Evolutionary conservation across 768 basidiomycete genomes (phyloP).

Genomic region (Tephrocybe sp.): DNA sequence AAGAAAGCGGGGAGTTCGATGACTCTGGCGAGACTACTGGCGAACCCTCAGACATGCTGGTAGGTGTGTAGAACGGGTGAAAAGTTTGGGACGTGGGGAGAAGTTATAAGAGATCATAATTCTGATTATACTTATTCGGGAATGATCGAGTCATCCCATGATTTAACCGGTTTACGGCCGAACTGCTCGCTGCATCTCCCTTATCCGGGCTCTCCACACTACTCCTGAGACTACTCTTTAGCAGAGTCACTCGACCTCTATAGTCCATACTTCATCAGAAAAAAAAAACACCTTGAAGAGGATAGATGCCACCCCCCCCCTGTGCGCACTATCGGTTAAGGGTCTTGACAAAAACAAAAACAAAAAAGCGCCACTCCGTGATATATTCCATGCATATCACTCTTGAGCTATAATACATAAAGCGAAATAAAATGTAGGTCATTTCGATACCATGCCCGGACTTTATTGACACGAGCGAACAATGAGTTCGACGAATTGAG

Average conservation of each 20-base stretch:
- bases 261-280: no score
- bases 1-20: conserved; percentile 26
- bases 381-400: no score
- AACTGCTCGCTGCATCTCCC: not conserved
- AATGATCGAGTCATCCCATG: conserved; percentile 6
- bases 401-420: no score
- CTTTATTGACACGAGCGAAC: no score
- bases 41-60: conserved; percentile 15
- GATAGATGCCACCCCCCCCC: not conserved
- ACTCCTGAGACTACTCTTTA: not conserved
- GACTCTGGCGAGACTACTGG: conserved; percentile 11
- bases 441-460: no score
- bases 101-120: not conserved
- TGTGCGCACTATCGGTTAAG: no score
- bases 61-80: not conserved
- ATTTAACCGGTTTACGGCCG: conserved; percentile 4
- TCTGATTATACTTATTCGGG: conserved; percentile 1
- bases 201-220: not conserved
- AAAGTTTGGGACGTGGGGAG: not conserved
- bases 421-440: no score
- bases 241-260: not conserved
- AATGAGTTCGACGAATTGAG: no score
- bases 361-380: no score
- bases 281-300: not conserved
- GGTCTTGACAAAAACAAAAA: no score